Evolutionary conservation across 2,329 filamentous ascomycete species (phyloP).

Genomic region (Epichloe bromicola): DNA sequence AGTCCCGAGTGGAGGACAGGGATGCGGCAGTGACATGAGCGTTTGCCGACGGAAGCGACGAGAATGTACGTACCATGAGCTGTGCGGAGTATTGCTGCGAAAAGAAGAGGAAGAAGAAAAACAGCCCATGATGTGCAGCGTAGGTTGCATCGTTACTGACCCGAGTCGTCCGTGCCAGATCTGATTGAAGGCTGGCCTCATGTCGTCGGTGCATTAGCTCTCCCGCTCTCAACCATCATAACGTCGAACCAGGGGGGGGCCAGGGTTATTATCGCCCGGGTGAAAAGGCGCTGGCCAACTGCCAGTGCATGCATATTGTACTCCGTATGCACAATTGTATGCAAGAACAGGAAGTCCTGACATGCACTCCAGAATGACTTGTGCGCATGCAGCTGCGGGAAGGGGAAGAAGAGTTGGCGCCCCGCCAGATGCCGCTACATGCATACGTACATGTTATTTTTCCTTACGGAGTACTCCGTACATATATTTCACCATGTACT

Average conservation of each 20-base stretch:
- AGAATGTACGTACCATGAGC: neutral
- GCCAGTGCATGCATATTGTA: neutral
- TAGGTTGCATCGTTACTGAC: neutral
- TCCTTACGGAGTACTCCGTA: neutral
- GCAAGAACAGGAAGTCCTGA: neutral
- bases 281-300: no score
- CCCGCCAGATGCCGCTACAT: neutral
- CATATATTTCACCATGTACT: neutral
- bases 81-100: no score
- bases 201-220: constrained; percentile 10
- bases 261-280: neutral
- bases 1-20: neutral
- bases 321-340: constrained; percentile 2
- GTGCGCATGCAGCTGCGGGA: neutral
- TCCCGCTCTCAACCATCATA: constrained; percentile 9
- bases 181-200: neutral
- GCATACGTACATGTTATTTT: neutral
- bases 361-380: constrained; percentile 2
- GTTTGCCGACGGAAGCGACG: neutral
- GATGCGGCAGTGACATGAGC: neutral
- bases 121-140: no score
- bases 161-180: neutral
- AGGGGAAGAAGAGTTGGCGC: neutral
- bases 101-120: neutral
- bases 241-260: neutral